A percentile compares a stretch with the other conserved stretches of the same genome.
phyloP scores from a whole-genome alignment of 1,284 basidiomycete species.

The Porogramme epimiltina region DNA sequence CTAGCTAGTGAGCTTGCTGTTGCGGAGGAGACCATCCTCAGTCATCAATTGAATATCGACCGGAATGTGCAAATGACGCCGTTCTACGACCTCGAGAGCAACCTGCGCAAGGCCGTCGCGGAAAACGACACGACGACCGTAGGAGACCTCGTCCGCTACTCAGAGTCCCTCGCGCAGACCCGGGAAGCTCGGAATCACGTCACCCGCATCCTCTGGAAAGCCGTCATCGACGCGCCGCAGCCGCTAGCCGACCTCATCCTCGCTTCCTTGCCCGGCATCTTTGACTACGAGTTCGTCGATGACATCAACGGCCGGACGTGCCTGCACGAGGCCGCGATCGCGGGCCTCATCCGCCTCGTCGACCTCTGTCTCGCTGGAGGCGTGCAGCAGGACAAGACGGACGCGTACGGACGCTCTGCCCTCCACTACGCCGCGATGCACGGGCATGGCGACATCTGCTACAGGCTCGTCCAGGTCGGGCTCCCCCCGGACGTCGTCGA shows the following conservation, averaged over 20 bases:
- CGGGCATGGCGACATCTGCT: constrained; percentile 81
- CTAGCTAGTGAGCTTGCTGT: constrained; percentile 66
- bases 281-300: constrained; percentile 92
- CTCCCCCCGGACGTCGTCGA: constrained; percentile 77
- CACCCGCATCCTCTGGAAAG: constrained; percentile 90
- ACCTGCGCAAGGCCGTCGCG: constrained; percentile 76
- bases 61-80: constrained; percentile 63
- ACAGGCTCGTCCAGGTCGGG: constrained; percentile 71
- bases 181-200: constrained; percentile 64
- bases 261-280: constrained; percentile 62
- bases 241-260: constrained; percentile 78
- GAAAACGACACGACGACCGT: constrained; percentile 62
- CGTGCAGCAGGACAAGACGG: constrained; percentile 68
- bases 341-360: constrained; percentile 82
- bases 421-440: constrained; percentile 97
- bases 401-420: constrained; percentile 91
- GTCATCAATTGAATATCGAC: constrained; percentile 72
- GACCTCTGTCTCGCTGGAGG: constrained; percentile 79
- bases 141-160: constrained; percentile 71
- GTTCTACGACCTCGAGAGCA: constrained; percentile 86
- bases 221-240: constrained; percentile 78
- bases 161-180: constrained; percentile 64
- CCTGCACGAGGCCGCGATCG: constrained; percentile 92
- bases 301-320: constrained; percentile 97
- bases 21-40: constrained; percentile 56